These are phyloP conservation scores for Quercus lobata DNA, from an alignment of 331 rosid genomes.

Conservation along the genomic window DNA sequence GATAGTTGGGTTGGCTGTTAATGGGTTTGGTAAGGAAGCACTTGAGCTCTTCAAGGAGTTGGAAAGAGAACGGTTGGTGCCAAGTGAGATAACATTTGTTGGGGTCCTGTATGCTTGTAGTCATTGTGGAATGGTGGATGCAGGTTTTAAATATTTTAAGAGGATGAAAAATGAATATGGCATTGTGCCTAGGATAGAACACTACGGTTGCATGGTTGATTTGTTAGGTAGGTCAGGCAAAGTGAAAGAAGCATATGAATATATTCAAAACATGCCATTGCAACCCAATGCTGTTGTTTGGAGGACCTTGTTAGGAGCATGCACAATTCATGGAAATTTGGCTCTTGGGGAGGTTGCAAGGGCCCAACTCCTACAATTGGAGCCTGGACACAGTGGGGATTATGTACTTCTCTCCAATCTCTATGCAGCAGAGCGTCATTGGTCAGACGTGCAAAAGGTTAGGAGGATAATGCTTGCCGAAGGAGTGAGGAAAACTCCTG, in stretches of 20 bases:
- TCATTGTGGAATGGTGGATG: conserved; percentile 85
- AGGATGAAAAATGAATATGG: conserved; percentile 67
- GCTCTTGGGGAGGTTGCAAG: conserved; percentile 71
- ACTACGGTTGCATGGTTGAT: conserved; percentile 90
- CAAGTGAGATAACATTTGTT: conserved; percentile 77
- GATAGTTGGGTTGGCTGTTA: conserved; percentile 86
- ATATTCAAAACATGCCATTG: conserved; percentile 68
- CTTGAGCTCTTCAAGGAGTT: conserved; percentile 59
- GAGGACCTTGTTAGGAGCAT: conserved; percentile 88
- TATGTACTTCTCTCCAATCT: conserved; percentile 92
- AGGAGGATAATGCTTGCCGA: conserved; percentile 69
- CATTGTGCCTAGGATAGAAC: conserved; percentile 74
- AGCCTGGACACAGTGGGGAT: conserved; percentile 79
- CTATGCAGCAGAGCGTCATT: conserved; percentile 76
- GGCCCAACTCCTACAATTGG: conserved; percentile 49
- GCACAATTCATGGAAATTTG: conserved; percentile 69
- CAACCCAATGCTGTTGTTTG: conserved; percentile 77
- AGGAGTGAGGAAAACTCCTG: conserved; percentile 84
- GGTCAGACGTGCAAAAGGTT: conserved; percentile 76
- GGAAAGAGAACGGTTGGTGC: conserved; percentile 47
- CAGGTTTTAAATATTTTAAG: conserved; percentile 66
- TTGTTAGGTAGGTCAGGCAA: conserved; percentile 77
- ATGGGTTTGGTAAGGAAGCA: conserved; percentile 84
- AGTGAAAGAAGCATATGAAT: conserved; percentile 71
- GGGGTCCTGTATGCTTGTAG: conserved; percentile 94